Conservation (phyloP, 2,329 filamentous ascomycete species). For the Xylariaceae sp. region DNA sequence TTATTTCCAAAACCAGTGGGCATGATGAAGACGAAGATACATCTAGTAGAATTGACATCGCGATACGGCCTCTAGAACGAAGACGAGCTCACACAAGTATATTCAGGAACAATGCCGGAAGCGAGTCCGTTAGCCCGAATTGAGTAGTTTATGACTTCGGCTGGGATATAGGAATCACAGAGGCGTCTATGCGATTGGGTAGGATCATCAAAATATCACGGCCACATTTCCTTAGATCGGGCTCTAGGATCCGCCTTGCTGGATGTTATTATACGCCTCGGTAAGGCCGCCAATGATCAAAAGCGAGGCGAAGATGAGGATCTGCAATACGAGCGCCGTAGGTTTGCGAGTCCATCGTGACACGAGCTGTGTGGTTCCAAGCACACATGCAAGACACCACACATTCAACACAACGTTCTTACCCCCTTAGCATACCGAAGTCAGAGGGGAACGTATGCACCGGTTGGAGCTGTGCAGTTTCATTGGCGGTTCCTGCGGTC, state of each 20-base stretch:
- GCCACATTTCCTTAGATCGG: constrained; percentile 42
- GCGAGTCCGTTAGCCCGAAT: constrained; percentile 56
- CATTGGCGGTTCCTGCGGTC: constrained; percentile 50
- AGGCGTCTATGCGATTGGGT: constrained; percentile 58
- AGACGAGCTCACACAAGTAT: constrained; percentile 37
- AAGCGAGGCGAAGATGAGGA: constrained; percentile 50
- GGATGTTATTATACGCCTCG: constrained; percentile 47
- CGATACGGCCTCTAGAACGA: too few relatives aligned
- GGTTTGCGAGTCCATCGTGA: constrained; percentile 53
- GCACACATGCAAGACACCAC: constrained; percentile 52
- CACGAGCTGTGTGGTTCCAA: constrained; percentile 52
- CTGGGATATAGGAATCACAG: constrained; percentile 55
- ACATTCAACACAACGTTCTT: constrained; percentile 59
- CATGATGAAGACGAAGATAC: constrained; percentile 50
- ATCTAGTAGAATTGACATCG: background rate
- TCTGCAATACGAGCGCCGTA: constrained; percentile 49
- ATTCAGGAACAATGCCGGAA: constrained; percentile 44
- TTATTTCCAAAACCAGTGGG: constrained; percentile 51
- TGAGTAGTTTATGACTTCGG: constrained; percentile 57
- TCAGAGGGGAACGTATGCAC: constrained; percentile 28
- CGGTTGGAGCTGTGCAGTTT: constrained; percentile 47
- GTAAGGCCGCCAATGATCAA: constrained; percentile 59
- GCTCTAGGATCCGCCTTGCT: constrained; percentile 36
- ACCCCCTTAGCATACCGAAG: background rate
- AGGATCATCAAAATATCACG: constrained; percentile 58